Conservation (phyloP, 108 stramenopile species). For the Epithemia pelagica region DNA sequence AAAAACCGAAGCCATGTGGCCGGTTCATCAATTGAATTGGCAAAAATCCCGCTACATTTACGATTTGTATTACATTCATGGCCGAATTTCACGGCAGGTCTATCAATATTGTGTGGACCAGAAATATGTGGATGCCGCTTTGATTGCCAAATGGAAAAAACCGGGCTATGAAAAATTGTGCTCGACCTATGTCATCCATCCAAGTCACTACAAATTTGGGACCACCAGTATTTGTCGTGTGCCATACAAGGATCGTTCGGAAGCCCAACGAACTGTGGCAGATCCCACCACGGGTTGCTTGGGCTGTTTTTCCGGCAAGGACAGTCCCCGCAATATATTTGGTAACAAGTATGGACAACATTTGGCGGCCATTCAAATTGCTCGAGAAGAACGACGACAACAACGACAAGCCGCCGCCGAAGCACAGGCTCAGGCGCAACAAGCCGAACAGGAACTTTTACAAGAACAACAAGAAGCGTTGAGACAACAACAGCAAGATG, state of each 20-base stretch:
- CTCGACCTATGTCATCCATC: slow-evolving; percentile 98
- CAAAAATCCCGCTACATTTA: slow-evolving; percentile 98
- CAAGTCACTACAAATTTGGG: slow-evolving; percentile 98
- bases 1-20: slow-evolving; percentile 98
- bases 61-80: slow-evolving; percentile 97
- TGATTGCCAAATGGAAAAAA: slow-evolving; percentile 99
- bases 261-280: slow-evolving; percentile 59
- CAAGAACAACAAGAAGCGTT: slow-evolving; percentile 11
- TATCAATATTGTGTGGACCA: slow-evolving; percentile 97
- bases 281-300: slow-evolving; percentile 95
- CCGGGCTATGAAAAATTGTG: slow-evolving; percentile 98
- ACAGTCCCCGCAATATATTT: slow-evolving; percentile 94
- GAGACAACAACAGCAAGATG: slow-evolving; percentile 2
- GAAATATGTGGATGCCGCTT: slow-evolving; percentile 92
- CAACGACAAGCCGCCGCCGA: slow-evolving; percentile 6
- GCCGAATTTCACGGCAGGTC: slow-evolving; percentile 79
- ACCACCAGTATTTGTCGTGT: slow-evolving; percentile 96
- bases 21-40: slow-evolving; percentile 99
- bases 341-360: slow-evolving; percentile 99
- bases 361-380: slow-evolving; percentile 96
- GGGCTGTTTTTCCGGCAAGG: slow-evolving; percentile 94
- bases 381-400: slow-evolving; percentile 58
- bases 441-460: slow-evolving; percentile 16
- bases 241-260: slow-evolving; percentile 63
- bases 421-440: slow-evolving; percentile 6